A percentile compares a stretch with the other conserved stretches of the same genome.
Evolutionary conservation across 78 protist species (phyloP).

Genomic region (slime mould (Dictyostelium discoideum)): DNA sequence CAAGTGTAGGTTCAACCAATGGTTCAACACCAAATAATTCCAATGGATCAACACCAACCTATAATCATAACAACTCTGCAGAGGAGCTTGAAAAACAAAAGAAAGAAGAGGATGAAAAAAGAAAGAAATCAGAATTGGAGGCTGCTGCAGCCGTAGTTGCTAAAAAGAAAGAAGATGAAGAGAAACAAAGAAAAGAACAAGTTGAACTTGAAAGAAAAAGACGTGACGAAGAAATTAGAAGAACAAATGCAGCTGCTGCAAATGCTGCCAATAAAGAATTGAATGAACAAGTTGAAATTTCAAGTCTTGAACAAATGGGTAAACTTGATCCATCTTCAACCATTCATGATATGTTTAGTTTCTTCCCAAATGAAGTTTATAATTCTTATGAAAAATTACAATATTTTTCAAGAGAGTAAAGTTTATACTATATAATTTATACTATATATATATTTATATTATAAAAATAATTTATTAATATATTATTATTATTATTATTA

Average conservation of each 20-base stretch:
- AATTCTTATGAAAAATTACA: constrained; percentile 74
- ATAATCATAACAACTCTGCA: neutral
- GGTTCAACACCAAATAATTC: neutral
- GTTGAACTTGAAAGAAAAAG: neutral
- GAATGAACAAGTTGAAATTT: constrained; percentile 76
- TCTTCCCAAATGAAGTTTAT: constrained; percentile 77
- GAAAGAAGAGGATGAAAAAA: constrained; percentile 37
- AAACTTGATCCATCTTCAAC: neutral
- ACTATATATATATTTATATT: too few species aligned
- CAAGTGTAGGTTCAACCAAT: neutral
- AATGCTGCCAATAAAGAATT: constrained; percentile 43
- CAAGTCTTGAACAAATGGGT: constrained; percentile 62
- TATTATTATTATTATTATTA: neutral
- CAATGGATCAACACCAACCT: constrained; percentile 10
- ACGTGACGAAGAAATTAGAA: constrained; percentile 53
- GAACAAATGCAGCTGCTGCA: constrained; percentile 9
- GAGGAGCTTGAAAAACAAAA: neutral
- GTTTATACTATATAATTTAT: too few species aligned
- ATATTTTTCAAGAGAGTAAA: constrained; percentile 80
- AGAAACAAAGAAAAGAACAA: constrained; percentile 21
- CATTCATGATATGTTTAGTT: constrained; percentile 52
- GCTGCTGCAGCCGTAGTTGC: neutral
- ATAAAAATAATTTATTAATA: too few species aligned
- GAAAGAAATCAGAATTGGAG: neutral
- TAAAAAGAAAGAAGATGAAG: constrained; percentile 33